Percentiles rank a stretch among this genome's conserved stretches.
Conservation (phyloP, 1,139 yeast genomes). For the Taphrina pruni region DNA sequence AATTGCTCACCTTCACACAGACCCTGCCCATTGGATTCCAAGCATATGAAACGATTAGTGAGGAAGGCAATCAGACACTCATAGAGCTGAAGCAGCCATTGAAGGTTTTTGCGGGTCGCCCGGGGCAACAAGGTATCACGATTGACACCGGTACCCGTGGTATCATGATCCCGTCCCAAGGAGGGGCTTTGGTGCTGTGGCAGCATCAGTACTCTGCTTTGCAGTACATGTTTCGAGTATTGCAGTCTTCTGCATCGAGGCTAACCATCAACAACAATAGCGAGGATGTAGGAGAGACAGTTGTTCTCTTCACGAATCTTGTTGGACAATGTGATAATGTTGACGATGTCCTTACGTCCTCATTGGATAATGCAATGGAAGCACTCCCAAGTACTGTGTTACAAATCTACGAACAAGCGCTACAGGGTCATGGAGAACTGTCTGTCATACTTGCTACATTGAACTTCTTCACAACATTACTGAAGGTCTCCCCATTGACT, state of each 20-base stretch:
- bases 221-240: constrained; percentile 21
- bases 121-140: neutral
- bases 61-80: constrained; percentile 24
- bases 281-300: constrained; percentile 14
- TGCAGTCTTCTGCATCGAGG: constrained; percentile 21
- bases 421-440: constrained; percentile 3
- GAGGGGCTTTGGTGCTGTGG: constrained; percentile 23
- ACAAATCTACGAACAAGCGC: constrained; percentile 30
- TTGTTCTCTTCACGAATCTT: constrained; percentile 19
- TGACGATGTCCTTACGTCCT: constrained; percentile 14
- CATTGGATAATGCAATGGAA: constrained; percentile 9
- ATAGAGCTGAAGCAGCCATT: constrained; percentile 26
- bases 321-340: constrained; percentile 19
- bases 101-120: constrained; percentile 21
- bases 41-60: constrained; percentile 17
- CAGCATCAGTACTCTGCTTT: constrained; percentile 22
- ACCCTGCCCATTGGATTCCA: constrained; percentile 39
- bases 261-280: constrained; percentile 18
- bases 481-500: constrained; percentile 59
- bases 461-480: constrained; percentile 16
- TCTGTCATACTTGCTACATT: constrained; percentile 1
- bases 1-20: constrained; percentile 39
- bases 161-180: constrained; percentile 8
- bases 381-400: constrained; percentile 18
- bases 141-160: constrained; percentile 23